Percentiles rank a stretch among this genome's conserved stretches.
Conservation (phyloP, 306 rosid species). For the Malus fusca region DNA sequence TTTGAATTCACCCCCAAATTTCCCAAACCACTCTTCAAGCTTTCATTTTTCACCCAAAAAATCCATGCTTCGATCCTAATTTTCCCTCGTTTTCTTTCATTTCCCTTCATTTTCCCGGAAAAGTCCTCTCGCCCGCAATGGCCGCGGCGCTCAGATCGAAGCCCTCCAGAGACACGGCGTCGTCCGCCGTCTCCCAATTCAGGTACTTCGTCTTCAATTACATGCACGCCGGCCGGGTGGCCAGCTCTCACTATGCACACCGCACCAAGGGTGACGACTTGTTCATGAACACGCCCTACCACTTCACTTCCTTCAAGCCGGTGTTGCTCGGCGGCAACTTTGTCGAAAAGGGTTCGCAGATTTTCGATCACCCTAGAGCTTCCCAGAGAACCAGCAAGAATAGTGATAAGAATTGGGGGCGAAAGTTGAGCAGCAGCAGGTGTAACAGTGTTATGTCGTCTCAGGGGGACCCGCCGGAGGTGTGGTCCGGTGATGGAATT, state of each 20-base stretch:
- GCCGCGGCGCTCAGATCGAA: slow-evolving; percentile 78
- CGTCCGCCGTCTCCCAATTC: slow-evolving; percentile 42
- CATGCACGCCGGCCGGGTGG: slow-evolving; percentile 35
- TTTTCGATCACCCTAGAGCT: slow-evolving; percentile 10
- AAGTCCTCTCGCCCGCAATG: slow-evolving; percentile 17
- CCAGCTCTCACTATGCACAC: slow-evolving; percentile 34
- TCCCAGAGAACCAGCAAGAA: not conserved
- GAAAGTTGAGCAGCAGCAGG: slow-evolving; percentile 14
- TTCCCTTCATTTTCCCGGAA: not conserved
- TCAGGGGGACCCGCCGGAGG: slow-evolving; percentile 79
- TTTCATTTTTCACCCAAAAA: not conserved
- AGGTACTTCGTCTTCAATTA: slow-evolving; percentile 41
- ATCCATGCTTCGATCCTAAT: slow-evolving; percentile 4
- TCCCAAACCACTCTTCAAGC: not conserved
- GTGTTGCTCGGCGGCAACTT: slow-evolving; percentile 55
- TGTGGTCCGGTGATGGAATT: slow-evolving; percentile 90
- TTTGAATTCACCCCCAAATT: slow-evolving; percentile 3
- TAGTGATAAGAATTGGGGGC: slow-evolving; percentile 19
- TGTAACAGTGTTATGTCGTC: slow-evolving; percentile 26
- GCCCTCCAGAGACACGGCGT: slow-evolving; percentile 47
- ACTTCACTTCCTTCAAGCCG: slow-evolving; percentile 71
- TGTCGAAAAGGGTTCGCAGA: slow-evolving; percentile 23
- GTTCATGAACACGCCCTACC: slow-evolving; percentile 41
- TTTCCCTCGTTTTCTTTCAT: not conserved
- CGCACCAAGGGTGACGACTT: slow-evolving; percentile 38